A percentile compares a stretch with the other conserved stretches of the same genome.
These are phyloP conservation scores for Cryptococcus sp. DNA, from an alignment of 1,284 basidiomycete species.

Conservation along the genomic window DNA sequence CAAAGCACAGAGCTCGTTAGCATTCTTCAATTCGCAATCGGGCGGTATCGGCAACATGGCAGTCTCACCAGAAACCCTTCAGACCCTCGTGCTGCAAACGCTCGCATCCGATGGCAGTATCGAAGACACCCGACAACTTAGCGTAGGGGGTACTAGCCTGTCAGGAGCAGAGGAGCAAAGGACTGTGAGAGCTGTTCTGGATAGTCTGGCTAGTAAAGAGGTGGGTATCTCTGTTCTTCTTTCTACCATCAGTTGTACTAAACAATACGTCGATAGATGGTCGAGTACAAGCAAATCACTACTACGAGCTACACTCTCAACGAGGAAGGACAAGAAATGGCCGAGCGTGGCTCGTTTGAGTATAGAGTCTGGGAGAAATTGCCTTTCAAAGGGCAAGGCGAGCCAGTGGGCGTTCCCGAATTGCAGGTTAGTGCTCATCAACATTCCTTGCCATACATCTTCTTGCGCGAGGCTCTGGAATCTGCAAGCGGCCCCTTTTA, in stretches of 20 bases:
- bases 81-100: conserved; percentile 73
- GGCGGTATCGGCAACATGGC: neutral
- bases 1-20: too few species aligned
- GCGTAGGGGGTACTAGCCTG: conserved; percentile 59
- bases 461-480: too few species aligned
- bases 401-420: conserved; percentile 65
- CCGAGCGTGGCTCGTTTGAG: conserved; percentile 84
- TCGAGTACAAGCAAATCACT: conserved; percentile 77
- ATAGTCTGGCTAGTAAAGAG: conserved; percentile 81
- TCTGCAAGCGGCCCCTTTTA: too few species aligned
- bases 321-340: conserved; percentile 77
- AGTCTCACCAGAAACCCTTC: conserved; percentile 62
- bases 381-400: conserved; percentile 67
- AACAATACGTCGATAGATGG: conserved; percentile 61
- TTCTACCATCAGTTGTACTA: neutral
- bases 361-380: conserved; percentile 86
- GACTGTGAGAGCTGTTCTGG: conserved; percentile 79
- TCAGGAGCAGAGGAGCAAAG: conserved; percentile 65
- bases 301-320: conserved; percentile 71
- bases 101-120: conserved; percentile 62
- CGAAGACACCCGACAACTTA: conserved; percentile 71
- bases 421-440: conserved; percentile 56
- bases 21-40: too few species aligned
- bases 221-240: conserved; percentile 56
- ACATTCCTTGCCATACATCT: too few species aligned